These are phyloP conservation scores for Penicillium capsulatum DNA, from an alignment of 2,329 filamentous ascomycete genomes.

Conservation along the genomic window DNA sequence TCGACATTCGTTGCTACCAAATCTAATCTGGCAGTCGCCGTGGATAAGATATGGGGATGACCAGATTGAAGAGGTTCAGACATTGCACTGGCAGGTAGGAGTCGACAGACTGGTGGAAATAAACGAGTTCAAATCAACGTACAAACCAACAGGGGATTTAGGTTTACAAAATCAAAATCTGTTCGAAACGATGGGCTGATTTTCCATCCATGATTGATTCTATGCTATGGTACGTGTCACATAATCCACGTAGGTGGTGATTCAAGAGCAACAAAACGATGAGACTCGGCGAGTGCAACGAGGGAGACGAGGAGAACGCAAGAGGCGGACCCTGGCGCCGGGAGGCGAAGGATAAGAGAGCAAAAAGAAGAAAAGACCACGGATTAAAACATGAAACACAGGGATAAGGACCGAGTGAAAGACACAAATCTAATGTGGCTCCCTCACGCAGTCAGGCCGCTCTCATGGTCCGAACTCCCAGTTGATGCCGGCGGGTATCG, in stretches of 20 bases:
- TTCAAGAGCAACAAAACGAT: conserved; percentile 17
- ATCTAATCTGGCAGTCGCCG: no score
- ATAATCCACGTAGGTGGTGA: conserved; percentile 21
- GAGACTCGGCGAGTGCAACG: conserved; percentile 23
- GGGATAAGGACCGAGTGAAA: neutral
- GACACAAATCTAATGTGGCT: conserved; percentile 26
- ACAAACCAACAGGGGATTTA: no score
- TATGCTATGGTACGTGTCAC: conserved; percentile 30
- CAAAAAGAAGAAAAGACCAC: conserved; percentile 14
- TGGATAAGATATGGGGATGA: no score
- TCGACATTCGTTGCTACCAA: no score
- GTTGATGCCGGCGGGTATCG: conserved; percentile 41
- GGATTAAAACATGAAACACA: conserved; percentile 16
- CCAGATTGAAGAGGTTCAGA: no score
- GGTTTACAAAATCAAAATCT: no score
- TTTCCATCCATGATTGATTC: conserved; percentile 26
- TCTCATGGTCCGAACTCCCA: conserved; percentile 34
- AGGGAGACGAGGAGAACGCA: conserved; percentile 22
- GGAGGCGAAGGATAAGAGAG: conserved; percentile 19
- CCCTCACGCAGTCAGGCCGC: conserved; percentile 34
- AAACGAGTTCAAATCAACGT: no score
- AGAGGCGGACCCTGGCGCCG: conserved; percentile 22
- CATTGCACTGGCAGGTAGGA: no score
- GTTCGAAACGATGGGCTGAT: conserved; percentile 24
- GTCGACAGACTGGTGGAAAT: no score